phyloP scores from a whole-genome alignment of 176 grass and related monocot genomes.

The Phoenix dactylifera region DNA sequence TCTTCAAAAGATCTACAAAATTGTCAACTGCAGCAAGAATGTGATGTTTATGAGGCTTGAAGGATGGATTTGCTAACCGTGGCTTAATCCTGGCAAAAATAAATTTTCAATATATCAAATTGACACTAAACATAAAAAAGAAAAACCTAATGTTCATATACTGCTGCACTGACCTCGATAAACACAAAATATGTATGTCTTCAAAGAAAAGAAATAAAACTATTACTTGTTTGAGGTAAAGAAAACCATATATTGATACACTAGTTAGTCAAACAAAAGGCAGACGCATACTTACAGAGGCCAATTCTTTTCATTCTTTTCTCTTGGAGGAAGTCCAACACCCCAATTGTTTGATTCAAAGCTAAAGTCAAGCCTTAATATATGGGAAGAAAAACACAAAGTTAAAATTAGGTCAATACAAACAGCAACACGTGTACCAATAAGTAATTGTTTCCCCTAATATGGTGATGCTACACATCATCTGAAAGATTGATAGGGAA shows the following conservation, averaged over 20 bases:
- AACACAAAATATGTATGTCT: no score
- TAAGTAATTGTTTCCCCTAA: no score
- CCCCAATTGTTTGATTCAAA: conserved; percentile 96
- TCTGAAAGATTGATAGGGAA: no score
- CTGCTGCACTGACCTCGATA: no score
- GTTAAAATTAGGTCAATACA: no score
- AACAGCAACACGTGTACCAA: no score
- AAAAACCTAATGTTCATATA: background rate
- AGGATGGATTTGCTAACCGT: conserved; percentile 66
- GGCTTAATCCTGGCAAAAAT: conserved; percentile 48
- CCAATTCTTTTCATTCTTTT: conserved; percentile 88
- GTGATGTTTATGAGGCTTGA: conserved; percentile 57
- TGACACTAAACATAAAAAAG: no score
- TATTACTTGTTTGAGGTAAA: no score
- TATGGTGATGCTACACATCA: no score
- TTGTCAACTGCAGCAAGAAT: conserved; percentile 53
- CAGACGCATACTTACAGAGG: conserved; percentile 39
- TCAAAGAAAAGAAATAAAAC: no score
- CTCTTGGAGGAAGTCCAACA: conserved; percentile 79
- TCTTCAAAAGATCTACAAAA: conserved; percentile 56
- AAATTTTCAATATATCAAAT: no score
- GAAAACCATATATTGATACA: background rate
- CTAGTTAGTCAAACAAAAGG: background rate
- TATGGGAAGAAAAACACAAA: conserved; percentile 12
- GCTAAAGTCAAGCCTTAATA: conserved; percentile 78